Conservation (phyloP, 2,329 filamentous ascomycete genomes). For the Septoria petroselini region DNA sequence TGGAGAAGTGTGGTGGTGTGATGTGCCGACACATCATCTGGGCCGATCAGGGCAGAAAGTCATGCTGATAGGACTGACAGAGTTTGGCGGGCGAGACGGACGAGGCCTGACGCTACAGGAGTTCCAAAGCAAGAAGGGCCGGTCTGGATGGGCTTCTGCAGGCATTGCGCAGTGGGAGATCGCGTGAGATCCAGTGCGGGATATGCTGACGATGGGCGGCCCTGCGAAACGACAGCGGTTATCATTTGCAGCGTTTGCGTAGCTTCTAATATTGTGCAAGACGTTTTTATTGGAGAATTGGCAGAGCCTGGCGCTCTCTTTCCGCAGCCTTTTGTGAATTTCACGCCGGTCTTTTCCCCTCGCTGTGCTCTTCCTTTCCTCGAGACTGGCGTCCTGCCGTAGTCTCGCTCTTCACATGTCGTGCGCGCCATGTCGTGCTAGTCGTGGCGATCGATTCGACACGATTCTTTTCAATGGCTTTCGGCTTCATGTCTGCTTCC, state of each 20-base stretch:
- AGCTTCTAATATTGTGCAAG: no score
- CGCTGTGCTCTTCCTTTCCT: no score
- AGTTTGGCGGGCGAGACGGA: constrained; percentile 50
- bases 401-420: no score
- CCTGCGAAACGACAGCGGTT: not conserved
- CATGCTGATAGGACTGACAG: constrained; percentile 60
- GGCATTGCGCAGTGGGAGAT: constrained; percentile 56
- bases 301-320: no score
- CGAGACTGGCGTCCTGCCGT: no score
- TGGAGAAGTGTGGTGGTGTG: constrained; percentile 81
- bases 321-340: no score
- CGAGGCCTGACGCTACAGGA: constrained; percentile 52
- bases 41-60: constrained; percentile 67
- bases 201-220: not conserved
- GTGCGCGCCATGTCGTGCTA: no score
- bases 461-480: not conserved
- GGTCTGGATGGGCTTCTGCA: constrained; percentile 48
- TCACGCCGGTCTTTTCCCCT: no score
- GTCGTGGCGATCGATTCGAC: no score
- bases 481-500: not conserved
- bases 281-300: no score
- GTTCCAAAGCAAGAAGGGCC: constrained; percentile 49
- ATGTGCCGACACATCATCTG: constrained; percentile 63
- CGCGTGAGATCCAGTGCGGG: constrained; percentile 30
- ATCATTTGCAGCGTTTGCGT: not conserved